Evolutionary conservation across 257 asterid species (phyloP), one percentile per base, ranked within the genome.

Genomic region (Datura wrightii): DNA sequence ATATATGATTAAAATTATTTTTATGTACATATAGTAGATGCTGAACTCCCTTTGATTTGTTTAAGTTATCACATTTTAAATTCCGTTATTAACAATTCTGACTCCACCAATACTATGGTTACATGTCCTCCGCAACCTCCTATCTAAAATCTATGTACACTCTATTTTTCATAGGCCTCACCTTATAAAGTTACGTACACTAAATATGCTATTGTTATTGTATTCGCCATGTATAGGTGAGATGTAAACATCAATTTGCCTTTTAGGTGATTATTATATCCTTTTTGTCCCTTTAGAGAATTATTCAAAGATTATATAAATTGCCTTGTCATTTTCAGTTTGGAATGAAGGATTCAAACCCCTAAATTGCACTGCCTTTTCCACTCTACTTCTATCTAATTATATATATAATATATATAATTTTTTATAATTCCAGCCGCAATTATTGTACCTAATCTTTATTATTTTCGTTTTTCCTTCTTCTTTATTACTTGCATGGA

Each of bases 401-500:
- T 67, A 31, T 10, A 63, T 63, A 0, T 24, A 24, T 24, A 24
- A 63, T 63, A 0, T 24, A 24, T 24, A 24, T 24, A 24, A n/a
- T n/a, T 46, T 5, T 8, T 6, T 7, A 46, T n/a, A 6, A n/a
- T 8, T 24, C 31, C 31, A 24, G 54, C 79, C 55, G 39, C 79
- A 71, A 71, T 41, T 18, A 71, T 42, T 42, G 37, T 71, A 71
- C 55, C 55, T 44, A 16, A 44, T 71, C 79, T 39, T 69, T 39
- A 37, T 3, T 37, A 37, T 67, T 36, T 65, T 66, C 48, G 42
- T 67, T 15, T 66, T 36, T 66, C 3, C 11, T 0, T 66, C 44
- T 37, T 67, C 24, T 37, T 42, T 67, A 67, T 67, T 67, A 78
- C 82, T 52, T 78, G 82, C 82, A 78, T 78, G 63, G 82, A 46